Evolutionary conservation across 2,329 filamentous ascomycete genomes (phyloP), one percentile per base, ranked within the genome.

Genomic region (Penicillium occitanis): DNA sequence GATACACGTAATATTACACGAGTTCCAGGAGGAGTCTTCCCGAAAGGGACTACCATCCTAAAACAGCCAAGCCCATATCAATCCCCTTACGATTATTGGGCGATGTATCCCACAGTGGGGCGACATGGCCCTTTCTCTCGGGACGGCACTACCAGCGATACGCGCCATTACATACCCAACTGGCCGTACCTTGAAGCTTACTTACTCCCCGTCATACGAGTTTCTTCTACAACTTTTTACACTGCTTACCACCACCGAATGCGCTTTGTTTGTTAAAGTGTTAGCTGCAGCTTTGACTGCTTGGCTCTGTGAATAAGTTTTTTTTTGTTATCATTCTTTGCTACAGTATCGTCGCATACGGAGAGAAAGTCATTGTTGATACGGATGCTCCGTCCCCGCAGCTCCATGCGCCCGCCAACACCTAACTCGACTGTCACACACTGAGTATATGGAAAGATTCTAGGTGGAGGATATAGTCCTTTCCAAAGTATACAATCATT

Each of bases 141-240:
- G 65, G 65, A 63, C 65, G 13, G 44, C 30, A 17, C 65, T 66
- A 63, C 28, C 19, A 28, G 50, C 40, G 40, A 35, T 63, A 63
- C 61, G 61, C 17, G 22, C 48, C 5, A 19, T 60, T 55, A 55
- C 61, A 50, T 51, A 46, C 33, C 46, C 37, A 30, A 60, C 8
- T 44, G 35, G 28, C 22, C 30, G 51, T 55, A 37, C 53, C 53
- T 37, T 22, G n/a, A 22, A 40, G 33, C 33, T 25, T 37, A 22
- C 51, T 35, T 8, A 13, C 28, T 35, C 51, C 10, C 53, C 33
- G 33, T 57, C 33, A 57, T 51, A 51, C 13, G 3, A 25, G 4
- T 3, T 17, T 33, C 25, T 13, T 25, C 11, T 50, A 28, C 48
- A 17, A 53, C 48, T 11, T n/a, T 33, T 30, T 30, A 8, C n/a